Percentiles rank a stretch among this genome's conserved stretches.
Conservation (phyloP, 805 yeast genomes). For the Candida odintsovae region DNA sequence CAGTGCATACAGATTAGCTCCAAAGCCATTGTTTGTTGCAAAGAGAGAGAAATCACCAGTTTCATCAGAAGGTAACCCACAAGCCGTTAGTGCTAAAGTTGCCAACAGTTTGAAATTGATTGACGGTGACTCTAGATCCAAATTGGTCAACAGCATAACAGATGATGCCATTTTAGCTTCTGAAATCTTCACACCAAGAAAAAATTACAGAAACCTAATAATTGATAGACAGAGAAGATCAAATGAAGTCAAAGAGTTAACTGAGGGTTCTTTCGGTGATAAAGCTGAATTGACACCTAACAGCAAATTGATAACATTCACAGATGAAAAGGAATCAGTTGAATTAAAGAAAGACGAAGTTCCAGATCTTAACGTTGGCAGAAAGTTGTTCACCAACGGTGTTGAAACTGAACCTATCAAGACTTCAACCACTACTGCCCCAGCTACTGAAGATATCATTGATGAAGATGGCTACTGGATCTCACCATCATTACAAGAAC, state of each 20-base stretch:
- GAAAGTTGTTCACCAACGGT: neutral
- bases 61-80: neutral
- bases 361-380: neutral
- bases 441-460: constrained; percentile 8
- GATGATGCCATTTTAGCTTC: constrained; percentile 67
- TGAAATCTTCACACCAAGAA: constrained; percentile 64
- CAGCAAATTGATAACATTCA: constrained; percentile 8
- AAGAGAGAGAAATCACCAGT: neutral
- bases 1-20: constrained; percentile 58
- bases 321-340: constrained; percentile 1
- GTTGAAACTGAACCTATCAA: neutral
- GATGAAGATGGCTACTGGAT: constrained; percentile 81
- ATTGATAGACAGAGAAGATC: constrained; percentile 34
- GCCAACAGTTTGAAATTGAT: constrained; percentile 2
- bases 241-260: neutral
- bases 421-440: constrained; percentile 1
- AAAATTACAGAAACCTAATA: constrained; percentile 46
- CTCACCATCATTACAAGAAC: constrained; percentile 64
- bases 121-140: constrained; percentile 11
- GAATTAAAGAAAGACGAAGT: neutral
- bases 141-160: constrained; percentile 40
- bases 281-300: constrained; percentile 5
- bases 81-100: neutral
- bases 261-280: neutral
- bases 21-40: constrained; percentile 48